A percentile compares a stretch with the other conserved stretches of the same genome.
Evolutionary conservation across 257 asterid genomes (phyloP).

Genomic region (Petunia secreta): DNA sequence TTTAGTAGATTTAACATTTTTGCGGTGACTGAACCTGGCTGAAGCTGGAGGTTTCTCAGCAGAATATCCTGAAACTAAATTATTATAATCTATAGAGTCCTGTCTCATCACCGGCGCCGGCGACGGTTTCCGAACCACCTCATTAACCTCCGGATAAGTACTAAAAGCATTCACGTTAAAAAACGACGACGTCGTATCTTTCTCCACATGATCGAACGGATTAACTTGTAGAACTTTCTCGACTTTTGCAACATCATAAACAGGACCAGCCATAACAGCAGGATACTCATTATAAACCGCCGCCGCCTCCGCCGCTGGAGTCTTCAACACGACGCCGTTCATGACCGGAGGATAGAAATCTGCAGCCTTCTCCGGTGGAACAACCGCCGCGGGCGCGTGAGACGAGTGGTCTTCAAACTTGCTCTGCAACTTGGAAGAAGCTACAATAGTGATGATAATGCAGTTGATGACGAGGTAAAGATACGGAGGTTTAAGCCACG

Average conservation of each 20-base stretch:
- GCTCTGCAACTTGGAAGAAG: constrained; percentile 69
- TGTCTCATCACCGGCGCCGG: constrained; percentile 32
- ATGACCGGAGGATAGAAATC: neutral
- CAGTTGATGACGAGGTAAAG: constrained; percentile 77
- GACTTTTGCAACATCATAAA: constrained; percentile 23
- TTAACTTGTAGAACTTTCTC: constrained; percentile 30
- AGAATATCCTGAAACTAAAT: constrained; percentile 5
- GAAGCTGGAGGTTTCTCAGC: constrained; percentile 64
- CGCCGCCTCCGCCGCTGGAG: constrained; percentile 24
- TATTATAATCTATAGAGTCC: constrained; percentile 28
- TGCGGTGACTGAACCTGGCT: constrained; percentile 76
- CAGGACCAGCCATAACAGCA: constrained; percentile 12
- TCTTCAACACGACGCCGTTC: constrained; percentile 35
- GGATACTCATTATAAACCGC: constrained; percentile 23
- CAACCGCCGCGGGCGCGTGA: neutral
- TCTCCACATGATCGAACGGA: constrained; percentile 3
- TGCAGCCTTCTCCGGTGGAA: constrained; percentile 8
- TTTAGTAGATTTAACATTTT: constrained; percentile 53
- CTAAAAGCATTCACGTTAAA: constrained; percentile 2
- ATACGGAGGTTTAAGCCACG: constrained; percentile 88
- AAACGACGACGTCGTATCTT: constrained; percentile 15
- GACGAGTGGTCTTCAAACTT: constrained; percentile 36
- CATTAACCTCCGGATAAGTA: constrained; percentile 28
- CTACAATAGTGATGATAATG: constrained; percentile 77
- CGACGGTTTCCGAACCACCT: constrained; percentile 39